Evolutionary conservation across 805 yeast genomes (phyloP), one percentile per base, ranked within the genome.

Genomic region (Danielozyma ontarioensis): DNA sequence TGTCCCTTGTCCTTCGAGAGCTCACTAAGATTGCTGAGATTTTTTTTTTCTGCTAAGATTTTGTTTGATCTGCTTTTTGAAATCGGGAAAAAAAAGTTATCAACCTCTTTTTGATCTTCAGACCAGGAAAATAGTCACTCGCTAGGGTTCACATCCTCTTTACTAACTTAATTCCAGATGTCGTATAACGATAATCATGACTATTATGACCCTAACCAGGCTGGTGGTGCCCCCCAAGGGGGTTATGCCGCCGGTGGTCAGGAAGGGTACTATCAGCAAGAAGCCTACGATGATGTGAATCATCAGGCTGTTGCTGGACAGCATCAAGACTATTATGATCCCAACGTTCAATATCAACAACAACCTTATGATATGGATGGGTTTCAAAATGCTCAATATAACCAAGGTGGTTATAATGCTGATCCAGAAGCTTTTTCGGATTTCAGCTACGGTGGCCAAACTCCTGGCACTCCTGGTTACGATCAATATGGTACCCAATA

Each of bases 401-500:
- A 45, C 14, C 44, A 42, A 23, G 42, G 38, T 11, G 46, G 39
- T 13, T 66, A 64, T 53, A 57, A 54, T 36, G 69, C 65, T 35
- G 77, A 72, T 44, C 76, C 74, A 7, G 84, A 78, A 52, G 80
- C 80, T 37, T 79, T 79, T 37, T 74, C 82, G 16, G 86, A 79
- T 52, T 79, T 79, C 48, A 68, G 78, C 37, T 76, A 77, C 46
- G 85, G 85, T 39, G 74, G 72, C 50, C 51, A 34, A 39, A 67
- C 68, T 28, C 57, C 35, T 3, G 87, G 85, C 32, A 75, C 82
- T 35, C 79, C 84, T 6, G 78, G 79, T 25, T 80, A 78, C 51
- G 84, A 78, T 53, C 76, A 74, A 47, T 76, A 76, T 44, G 80
- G 80, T 25, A 75, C 83, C 24, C 85, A 79, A 48, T 80, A 80